Percentiles rank a stretch among this genome's conserved stretches.
Conservation (phyloP, 331 rosid species). For the Rosa hybrid region DNA sequence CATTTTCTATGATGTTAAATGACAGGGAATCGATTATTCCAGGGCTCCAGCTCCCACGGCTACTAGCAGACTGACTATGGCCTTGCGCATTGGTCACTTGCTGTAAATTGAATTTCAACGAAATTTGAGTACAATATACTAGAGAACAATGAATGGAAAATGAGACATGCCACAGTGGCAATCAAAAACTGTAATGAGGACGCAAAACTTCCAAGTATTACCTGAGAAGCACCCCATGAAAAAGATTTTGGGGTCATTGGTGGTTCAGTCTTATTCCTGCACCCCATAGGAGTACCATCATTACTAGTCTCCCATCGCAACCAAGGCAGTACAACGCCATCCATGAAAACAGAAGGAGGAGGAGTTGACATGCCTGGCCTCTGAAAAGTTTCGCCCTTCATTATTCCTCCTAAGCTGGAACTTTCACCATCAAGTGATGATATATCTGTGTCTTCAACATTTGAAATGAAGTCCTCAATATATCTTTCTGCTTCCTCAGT, state of each 20-base stretch:
- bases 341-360: conserved; percentile 54
- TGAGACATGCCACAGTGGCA: not conserved
- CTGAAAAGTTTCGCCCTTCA: conserved; percentile 45
- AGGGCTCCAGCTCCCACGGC: conserved; percentile 95
- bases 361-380: conserved; percentile 48
- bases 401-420: conserved; percentile 72
- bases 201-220: not conserved
- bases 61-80: conserved; percentile 54
- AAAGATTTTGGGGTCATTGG: conserved; percentile 46
- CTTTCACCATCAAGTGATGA: conserved; percentile 95
- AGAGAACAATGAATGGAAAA: conserved; percentile 15
- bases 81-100: conserved; percentile 35
- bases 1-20: conserved; percentile 46
- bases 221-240: conserved; percentile 33
- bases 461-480: conserved; percentile 93
- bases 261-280: conserved; percentile 38
- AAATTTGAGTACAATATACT: not conserved
- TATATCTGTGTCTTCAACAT: conserved; percentile 89
- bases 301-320: conserved; percentile 82
- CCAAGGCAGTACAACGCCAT: conserved; percentile 86
- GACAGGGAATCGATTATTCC: conserved; percentile 39
- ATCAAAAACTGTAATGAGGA: not conserved
- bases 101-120: conserved; percentile 38
- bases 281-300: conserved; percentile 48
- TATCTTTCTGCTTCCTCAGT: conserved; percentile 87